Base-by-base conservation (phyloP, 805 yeast species). In the Kuraishia floccosa region DNA sequence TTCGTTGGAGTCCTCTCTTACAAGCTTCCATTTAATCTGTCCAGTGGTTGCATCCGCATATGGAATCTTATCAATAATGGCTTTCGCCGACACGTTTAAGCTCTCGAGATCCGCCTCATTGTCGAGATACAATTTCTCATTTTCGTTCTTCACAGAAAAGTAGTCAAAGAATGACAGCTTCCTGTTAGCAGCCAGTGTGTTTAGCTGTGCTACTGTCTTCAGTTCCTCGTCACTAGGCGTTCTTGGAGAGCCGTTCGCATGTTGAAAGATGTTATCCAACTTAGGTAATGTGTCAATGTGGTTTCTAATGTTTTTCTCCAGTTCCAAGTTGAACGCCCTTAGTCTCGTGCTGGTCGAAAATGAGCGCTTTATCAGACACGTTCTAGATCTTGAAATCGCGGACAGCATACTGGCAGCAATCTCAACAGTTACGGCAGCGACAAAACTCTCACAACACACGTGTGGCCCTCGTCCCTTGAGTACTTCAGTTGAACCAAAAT, bases 61-160 rank as follows among this genome's bases (percentile, higher is more conserved):
- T 27, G 94, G 94, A 36, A 83, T 72, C 57, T 83, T 83, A 53
- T 83, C 94, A 40, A 84, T 66, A 44, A 83, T 77, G 44, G 72
- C 63, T 30, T 79, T 76, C 24, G 77, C 70, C 16, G 65, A 55
- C 14, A 70, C 65, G 41, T 72, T 68, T 41, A 76, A 70, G 47
- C 65, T 66, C 39, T 56, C 56, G 45, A 82, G 65, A 50, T 72
- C 80, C 31, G 60, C 63, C 27, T 75, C 64, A 60, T 83, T 83
- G 47, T 68, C 73, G 37, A 65, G 52, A 47, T 63, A 76, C 43
- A 77, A 59, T 29, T 58, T 58, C 46, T 68, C 64, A 29, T 60
- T 46, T 47, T 78, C 74, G 35, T 63, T 68, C 38, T 56, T 60
- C 42, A 79, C 61, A 20, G 56, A 48, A 35, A 65, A 52, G 37